phyloP scores from a whole-genome alignment of 164 flowering plant species.

The Malania oleifera region DNA sequence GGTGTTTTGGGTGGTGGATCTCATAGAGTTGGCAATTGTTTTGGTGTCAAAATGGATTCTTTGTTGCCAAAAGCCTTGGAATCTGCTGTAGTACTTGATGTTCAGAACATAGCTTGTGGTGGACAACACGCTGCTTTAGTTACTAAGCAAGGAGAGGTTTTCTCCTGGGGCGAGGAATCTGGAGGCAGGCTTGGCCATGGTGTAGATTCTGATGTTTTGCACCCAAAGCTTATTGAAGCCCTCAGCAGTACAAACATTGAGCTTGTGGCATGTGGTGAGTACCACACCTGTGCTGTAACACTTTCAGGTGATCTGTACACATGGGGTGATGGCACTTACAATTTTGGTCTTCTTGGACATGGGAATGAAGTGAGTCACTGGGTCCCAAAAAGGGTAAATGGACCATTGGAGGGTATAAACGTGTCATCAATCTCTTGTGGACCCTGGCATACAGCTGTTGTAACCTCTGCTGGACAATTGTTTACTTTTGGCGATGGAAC shows the following conservation, averaged over 20 bases:
- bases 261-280: slow-evolving; percentile 94
- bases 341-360: slow-evolving; percentile 90
- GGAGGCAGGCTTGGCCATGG: slow-evolving; percentile 99
- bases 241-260: slow-evolving; percentile 77
- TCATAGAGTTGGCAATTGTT: slow-evolving; percentile 51
- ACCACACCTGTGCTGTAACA: slow-evolving; percentile 95
- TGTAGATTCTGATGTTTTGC: slow-evolving; percentile 86
- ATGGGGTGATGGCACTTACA: slow-evolving; percentile 93
- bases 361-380: slow-evolving; percentile 97
- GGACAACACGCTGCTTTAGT: slow-evolving; percentile 89
- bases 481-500: slow-evolving; percentile 99
- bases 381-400: slow-evolving; percentile 92
- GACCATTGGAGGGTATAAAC: slow-evolving; percentile 91
- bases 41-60: slow-evolving; percentile 71
- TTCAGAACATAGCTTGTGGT: slow-evolving; percentile 97
- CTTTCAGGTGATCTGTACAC: slow-evolving; percentile 95
- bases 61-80: slow-evolving; percentile 84
- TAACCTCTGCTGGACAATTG: slow-evolving; percentile 90
- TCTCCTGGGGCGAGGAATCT: slow-evolving; percentile 97
- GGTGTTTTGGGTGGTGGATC: slow-evolving; percentile 84
- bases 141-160: slow-evolving; percentile 93
- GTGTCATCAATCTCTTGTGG: slow-evolving; percentile 94
- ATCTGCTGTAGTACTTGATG: slow-evolving; percentile 94
- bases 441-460: slow-evolving; percentile 98
- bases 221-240: slow-evolving; percentile 91